These are phyloP conservation scores for Suillus occidentalis DNA, from an alignment of 768 basidiomycete species.

Conservation along the genomic window DNA sequence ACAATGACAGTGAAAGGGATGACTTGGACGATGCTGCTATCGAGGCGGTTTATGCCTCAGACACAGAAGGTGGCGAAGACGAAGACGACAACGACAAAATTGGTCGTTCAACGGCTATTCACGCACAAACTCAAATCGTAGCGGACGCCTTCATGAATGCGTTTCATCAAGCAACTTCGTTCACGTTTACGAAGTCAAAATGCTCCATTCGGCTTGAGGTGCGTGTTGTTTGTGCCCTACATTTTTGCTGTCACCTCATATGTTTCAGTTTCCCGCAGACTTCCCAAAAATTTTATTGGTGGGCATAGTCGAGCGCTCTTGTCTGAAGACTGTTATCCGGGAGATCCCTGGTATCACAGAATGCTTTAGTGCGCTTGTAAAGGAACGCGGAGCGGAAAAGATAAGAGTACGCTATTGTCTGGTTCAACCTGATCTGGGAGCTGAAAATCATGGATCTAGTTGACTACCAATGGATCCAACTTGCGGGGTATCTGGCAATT, in stretches of 20 bases:
- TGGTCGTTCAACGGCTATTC: conserved; percentile 32
- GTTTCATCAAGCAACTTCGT: conserved; percentile 67
- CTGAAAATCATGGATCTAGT: conserved; percentile 38
- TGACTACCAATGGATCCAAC: conserved; percentile 93
- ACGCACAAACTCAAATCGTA: conserved; percentile 43
- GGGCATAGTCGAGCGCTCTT: conserved; percentile 87
- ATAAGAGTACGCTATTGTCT: conserved; percentile 39
- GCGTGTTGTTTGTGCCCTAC: conserved; percentile 8
- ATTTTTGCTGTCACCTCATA: conserved; percentile 6
- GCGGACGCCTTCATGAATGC: conserved; percentile 54
- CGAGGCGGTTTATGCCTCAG: conserved; percentile 62
- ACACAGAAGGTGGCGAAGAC: conserved; percentile 39
- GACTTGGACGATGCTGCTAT: conserved; percentile 56
- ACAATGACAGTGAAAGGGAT: conserved; percentile 47
- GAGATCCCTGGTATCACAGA: conserved; percentile 88
- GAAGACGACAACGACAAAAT: conserved; percentile 22
- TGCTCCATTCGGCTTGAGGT: conserved; percentile 88
- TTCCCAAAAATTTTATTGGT: conserved; percentile 93
- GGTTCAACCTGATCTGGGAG: background rate
- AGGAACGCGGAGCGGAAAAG: conserved; percentile 53
- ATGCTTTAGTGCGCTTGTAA: conserved; percentile 65
- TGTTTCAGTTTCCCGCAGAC: conserved; percentile 74
- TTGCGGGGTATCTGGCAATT: conserved; percentile 87
- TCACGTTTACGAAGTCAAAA: conserved; percentile 61
- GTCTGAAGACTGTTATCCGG: conserved; percentile 80